Conservation (phyloP, 2,329 filamentous ascomycete genomes). For the Fusarium graminum region DNA sequence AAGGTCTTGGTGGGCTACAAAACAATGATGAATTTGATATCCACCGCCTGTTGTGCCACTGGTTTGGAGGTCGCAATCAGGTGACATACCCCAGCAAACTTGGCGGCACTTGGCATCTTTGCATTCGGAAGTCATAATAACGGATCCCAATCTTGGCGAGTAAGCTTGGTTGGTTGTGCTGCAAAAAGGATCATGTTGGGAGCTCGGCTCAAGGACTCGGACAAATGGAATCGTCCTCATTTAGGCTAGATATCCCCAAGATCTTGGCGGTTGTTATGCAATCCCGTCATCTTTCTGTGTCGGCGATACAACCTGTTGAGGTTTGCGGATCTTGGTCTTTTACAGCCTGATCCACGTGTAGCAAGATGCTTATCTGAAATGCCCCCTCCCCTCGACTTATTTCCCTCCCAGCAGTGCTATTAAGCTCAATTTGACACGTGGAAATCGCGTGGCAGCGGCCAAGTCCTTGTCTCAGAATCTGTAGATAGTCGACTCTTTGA, state of each 20-base stretch:
- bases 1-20: slow-evolving; percentile 20
- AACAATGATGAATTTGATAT: slow-evolving; percentile 12
- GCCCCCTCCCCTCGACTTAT: slow-evolving; percentile 1
- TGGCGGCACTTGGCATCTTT: slow-evolving; percentile 24
- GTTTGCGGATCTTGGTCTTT: slow-evolving; percentile 1
- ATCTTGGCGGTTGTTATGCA: slow-evolving; percentile 12
- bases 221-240: slow-evolving; percentile 26
- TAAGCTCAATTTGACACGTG: slow-evolving; percentile 20
- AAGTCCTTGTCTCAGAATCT: background rate
- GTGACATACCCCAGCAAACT: slow-evolving; percentile 20
- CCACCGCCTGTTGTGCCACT: slow-evolving; percentile 4
- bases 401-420: slow-evolving; percentile 1
- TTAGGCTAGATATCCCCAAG: slow-evolving; percentile 4
- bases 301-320: slow-evolving; percentile 3
- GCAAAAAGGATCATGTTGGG: background rate
- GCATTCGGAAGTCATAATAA: slow-evolving; percentile 27
- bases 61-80: slow-evolving; percentile 11
- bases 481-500: too few species aligned
- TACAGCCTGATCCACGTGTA: slow-evolving; percentile 18
- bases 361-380: slow-evolving; percentile 9
- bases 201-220: slow-evolving; percentile 22
- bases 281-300: slow-evolving; percentile 6
- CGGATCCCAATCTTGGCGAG: slow-evolving; percentile 33
- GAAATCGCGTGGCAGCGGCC: slow-evolving; percentile 15
- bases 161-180: slow-evolving; percentile 19